phyloP scores from a whole-genome alignment of 352 stramenopile genomes.

The Phytopythium helicoides region DNA sequence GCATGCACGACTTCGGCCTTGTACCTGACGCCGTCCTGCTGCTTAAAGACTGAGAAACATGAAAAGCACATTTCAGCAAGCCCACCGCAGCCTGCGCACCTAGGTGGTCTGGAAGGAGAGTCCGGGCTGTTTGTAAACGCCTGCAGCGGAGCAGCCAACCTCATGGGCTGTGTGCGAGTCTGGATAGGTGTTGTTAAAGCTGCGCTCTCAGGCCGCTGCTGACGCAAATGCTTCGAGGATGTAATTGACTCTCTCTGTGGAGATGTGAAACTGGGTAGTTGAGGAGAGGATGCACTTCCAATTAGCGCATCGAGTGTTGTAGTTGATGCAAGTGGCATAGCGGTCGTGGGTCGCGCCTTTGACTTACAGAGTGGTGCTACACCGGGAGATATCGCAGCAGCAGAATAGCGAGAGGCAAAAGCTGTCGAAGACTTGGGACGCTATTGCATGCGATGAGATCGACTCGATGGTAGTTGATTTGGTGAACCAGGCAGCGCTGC shows the following conservation, averaged over 20 bases:
- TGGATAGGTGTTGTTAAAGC: constrained; percentile 6
- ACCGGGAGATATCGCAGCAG: not conserved
- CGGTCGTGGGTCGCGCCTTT: constrained; percentile 35
- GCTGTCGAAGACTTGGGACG: not conserved
- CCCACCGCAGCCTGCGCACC: constrained; percentile 57
- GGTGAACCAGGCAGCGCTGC: not conserved
- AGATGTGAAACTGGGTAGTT: not conserved
- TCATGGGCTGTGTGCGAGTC: constrained; percentile 6
- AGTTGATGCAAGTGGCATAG: constrained; percentile 21
- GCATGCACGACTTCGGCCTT: constrained; percentile 62
- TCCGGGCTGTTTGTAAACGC: constrained; percentile 2
- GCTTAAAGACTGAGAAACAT: constrained; percentile 66
- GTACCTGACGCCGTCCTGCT: constrained; percentile 56
- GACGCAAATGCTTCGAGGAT: not conserved
- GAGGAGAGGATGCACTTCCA: constrained; percentile 2
- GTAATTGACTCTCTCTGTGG: too few relatives aligned
- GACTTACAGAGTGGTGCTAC: not conserved
- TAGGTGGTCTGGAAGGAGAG: constrained; percentile 14
- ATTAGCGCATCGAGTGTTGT: constrained; percentile 31
- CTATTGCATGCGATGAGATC: constrained; percentile 1
- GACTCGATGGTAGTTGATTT: not conserved
- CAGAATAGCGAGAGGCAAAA: too few relatives aligned
- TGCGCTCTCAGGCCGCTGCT: constrained; percentile 5
- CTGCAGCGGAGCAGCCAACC: constrained; percentile 5
- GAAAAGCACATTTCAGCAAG: constrained; percentile 68